Evolutionary conservation across 805 yeast genomes (phyloP), one percentile per base, ranked within the genome.

Genomic region (Phaffomyces thermotolerans): DNA sequence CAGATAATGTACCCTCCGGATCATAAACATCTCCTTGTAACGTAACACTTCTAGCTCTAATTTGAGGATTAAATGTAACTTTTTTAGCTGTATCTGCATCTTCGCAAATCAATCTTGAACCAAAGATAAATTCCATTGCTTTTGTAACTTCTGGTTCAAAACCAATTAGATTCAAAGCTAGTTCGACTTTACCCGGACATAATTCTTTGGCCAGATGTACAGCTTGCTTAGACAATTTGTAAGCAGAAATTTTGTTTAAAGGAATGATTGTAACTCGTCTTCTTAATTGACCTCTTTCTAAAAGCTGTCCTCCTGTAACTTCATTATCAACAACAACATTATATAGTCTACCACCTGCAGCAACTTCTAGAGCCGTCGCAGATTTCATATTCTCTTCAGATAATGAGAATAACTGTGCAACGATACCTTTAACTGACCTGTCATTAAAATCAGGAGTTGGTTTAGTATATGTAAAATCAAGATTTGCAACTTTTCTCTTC

Each of bases 1-100:
- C 99, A 1, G 96, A 85, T 24, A 93, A 68, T 8, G 95, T 86
- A 14, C 99, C 99, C 52, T 84, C 88, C 0, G 99, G 99, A 59
- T 93, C 99, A 64, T 90, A 93, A 10, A 83, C 75, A 61, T 93
- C 99, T 41, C 99, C 99, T 42, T 89, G 90, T 30, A 85, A 61
- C 0, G 99, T 93, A 14, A 95, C 88, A 27, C 95, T 81, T 54
- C 89, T 79, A 1, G 90, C 72, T 49, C 87, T 73, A 14, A 91
- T 79, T 43, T 78, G 74, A 1, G 91, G 93, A 59, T 90, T 80
- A 60, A 89, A 88, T 0, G 97, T 87, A n/a, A 93, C 84, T 39
- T 72, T 70, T 52, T 90, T 84, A 0, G 99, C 98, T 0, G 95
- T 80, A 14, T 84, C 82, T 0, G 96, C 85, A 63, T 89, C 95